phyloP scores from a whole-genome alignment of 2,329 filamentous ascomycete species.

The Nannizziopsis arthrosporioides region DNA sequence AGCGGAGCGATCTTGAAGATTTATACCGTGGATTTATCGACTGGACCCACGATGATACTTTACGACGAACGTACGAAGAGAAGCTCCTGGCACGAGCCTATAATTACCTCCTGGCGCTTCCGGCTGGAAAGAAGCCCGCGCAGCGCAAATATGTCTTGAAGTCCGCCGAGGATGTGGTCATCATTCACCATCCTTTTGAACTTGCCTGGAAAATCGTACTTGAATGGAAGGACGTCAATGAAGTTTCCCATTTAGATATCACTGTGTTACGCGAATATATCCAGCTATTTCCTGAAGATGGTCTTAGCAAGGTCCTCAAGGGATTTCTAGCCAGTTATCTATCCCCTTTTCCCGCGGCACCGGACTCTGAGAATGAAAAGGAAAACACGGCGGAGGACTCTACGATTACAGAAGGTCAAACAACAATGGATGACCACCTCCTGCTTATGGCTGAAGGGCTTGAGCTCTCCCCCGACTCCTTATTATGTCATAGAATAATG shows the following conservation, averaged over 20 bases:
- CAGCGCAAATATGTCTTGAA: slow-evolving; percentile 64
- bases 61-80: slow-evolving; percentile 76
- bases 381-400: slow-evolving; percentile 19
- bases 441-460: slow-evolving; percentile 69
- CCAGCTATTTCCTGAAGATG: slow-evolving; percentile 69
- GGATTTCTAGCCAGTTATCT: slow-evolving; percentile 73
- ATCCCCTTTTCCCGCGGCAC: slow-evolving; percentile 59
- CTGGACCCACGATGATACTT: slow-evolving; percentile 78
- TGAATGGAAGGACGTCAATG: slow-evolving; percentile 74
- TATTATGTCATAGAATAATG: slow-evolving; percentile 72
- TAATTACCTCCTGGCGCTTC: slow-evolving; percentile 61
- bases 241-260: slow-evolving; percentile 64
- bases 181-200: slow-evolving; percentile 82
- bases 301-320: slow-evolving; percentile 68
- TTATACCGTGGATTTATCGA: slow-evolving; percentile 76
- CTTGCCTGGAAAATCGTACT: slow-evolving; percentile 84
- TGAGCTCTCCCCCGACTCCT: slow-evolving; percentile 51
- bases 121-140: slow-evolving; percentile 52
- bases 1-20: slow-evolving; percentile 62
- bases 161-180: slow-evolving; percentile 82
- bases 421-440: slow-evolving; percentile 67
- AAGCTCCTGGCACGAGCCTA: slow-evolving; percentile 73
- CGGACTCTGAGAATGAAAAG: slow-evolving; percentile 43
- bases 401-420: slow-evolving; percentile 26
- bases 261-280: slow-evolving; percentile 70